phyloP scores from a whole-genome alignment of 169 alveolate genomes.

The Plasmodium cynomolgi region DNA sequence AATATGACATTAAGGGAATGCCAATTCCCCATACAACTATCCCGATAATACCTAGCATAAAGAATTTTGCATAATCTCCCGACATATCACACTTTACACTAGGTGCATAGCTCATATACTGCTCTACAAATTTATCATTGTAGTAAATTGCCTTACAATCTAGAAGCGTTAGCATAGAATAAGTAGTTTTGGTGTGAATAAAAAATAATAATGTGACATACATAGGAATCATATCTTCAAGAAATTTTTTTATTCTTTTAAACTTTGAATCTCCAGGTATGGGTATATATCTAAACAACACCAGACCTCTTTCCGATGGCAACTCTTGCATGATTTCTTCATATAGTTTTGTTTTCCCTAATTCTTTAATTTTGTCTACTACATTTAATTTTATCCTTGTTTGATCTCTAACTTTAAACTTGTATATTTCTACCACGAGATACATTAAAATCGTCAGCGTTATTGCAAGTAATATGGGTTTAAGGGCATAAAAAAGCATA shows the following conservation, averaged over 20 bases:
- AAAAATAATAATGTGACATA: conserved; percentile 89
- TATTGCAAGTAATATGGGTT: conserved; percentile 82
- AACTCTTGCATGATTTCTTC: conserved; percentile 79
- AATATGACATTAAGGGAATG: conserved; percentile 85
- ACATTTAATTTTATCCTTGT: conserved; percentile 76
- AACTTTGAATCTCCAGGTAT: conserved; percentile 86
- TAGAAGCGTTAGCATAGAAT: conserved; percentile 83
- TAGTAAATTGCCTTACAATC: conserved; percentile 83
- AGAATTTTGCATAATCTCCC: conserved; percentile 80
- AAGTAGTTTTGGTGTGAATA: conserved; percentile 84
- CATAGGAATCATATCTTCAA: conserved; percentile 90
- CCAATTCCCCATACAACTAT: conserved; percentile 89
- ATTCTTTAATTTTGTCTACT: conserved; percentile 75
- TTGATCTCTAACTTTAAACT: conserved; percentile 62
- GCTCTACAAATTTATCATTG: conserved; percentile 74
- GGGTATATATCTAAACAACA: conserved; percentile 87
- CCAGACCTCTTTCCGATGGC: conserved; percentile 83
- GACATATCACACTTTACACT: conserved; percentile 82
- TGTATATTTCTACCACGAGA: conserved; percentile 66
- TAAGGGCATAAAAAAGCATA: conserved; percentile 82
- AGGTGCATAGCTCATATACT: conserved; percentile 74
- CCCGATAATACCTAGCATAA: conserved; percentile 84
- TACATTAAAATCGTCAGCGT: conserved; percentile 82
- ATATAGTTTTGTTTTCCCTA: conserved; percentile 69
- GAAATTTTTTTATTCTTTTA: conserved; percentile 79